Evolutionary conservation across 2,329 filamentous ascomycete genomes (phyloP), one percentile per base, ranked within the genome.

Genomic region (Talaromyces sp.): DNA sequence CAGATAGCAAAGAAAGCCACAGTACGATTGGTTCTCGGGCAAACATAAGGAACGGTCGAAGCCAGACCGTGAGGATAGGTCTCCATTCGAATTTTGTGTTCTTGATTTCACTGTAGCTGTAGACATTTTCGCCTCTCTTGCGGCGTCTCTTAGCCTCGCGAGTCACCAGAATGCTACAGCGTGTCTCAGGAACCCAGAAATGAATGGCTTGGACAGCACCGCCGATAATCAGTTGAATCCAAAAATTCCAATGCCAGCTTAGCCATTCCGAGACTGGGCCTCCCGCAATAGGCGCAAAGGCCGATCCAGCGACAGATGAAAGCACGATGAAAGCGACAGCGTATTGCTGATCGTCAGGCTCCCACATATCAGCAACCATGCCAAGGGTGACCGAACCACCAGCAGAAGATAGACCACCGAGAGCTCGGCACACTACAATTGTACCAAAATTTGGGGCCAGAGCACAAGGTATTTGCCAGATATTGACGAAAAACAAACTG

Each of bases 391-490:
- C 86, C 5, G 85, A 86, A 4, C 87, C 87, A 62, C 87, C 87
- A 5, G 86, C 87, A 2, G 86, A 87, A 5, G 84, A 88, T 2
- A 89, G 75, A 65, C 87, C 87, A 50, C 85, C 85, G 0, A 91
- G 82, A 11, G 84, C 83, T 61, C 89, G 85, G n/a, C 87, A 88
- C n/a, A 88, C 85, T 66, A 93, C 78, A 65, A 93, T 81, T 2
- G 85, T 84, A 6, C 80, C 85, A 67, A 91, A 92, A 72, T 92
- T 92, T 1, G 87, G 87, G 0, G 90, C 90, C 58, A 92, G 76
- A 0, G 85, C 90, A 39, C 90, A 89, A 1, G 88, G 88, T 0
- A 92, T 75, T 69, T 91, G 89, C 84, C 86, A 94, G 60, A 93
- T 77, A 72, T 94, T 94, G 73, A 93, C 90, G 16, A 95, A 79